Conservation (phyloP, 305 asterid genomes). For the Nicotiana rustica region DNA sequence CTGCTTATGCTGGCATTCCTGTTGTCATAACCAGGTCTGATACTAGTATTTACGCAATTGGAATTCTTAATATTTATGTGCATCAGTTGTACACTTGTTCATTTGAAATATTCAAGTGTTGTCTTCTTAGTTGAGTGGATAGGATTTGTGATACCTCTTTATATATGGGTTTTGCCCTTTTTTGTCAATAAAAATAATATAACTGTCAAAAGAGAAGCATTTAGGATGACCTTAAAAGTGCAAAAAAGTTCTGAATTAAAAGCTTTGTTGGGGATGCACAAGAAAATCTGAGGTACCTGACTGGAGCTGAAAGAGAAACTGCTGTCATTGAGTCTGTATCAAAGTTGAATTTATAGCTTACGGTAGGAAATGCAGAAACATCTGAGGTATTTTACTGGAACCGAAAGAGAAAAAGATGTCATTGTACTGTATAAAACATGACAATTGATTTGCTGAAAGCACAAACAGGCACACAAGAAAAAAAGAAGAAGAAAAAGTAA, state of each 20-base stretch:
- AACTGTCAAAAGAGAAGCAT: constrained; percentile 24
- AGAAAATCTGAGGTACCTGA: constrained; percentile 17
- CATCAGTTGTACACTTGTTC: neutral
- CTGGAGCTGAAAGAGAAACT: constrained; percentile 27
- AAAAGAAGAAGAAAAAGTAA: neutral
- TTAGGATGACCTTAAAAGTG: neutral
- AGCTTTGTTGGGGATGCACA: constrained; percentile 28
- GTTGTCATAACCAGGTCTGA: constrained; percentile 94
- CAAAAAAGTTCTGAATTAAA: constrained; percentile 24
- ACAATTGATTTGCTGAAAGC: constrained; percentile 28
- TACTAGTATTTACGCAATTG: constrained; percentile 1
- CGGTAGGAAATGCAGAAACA: neutral
- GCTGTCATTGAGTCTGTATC: constrained; percentile 24
- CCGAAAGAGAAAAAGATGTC: constrained; percentile 6
- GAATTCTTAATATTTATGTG: neutral
- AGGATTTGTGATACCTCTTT: neutral
- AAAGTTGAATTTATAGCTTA: neutral
- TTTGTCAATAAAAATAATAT: constrained; percentile 28
- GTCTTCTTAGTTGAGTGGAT: neutral
- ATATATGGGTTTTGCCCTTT: neutral
- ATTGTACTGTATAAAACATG: constrained; percentile 23
- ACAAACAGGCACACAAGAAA: constrained; percentile 23
- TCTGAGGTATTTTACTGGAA: constrained; percentile 26
- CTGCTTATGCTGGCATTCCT: constrained; percentile 92
- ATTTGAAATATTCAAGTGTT: neutral